Base-by-base conservation (phyloP, 208 protist species). In the Acanthamoeba sp. region DNA sequence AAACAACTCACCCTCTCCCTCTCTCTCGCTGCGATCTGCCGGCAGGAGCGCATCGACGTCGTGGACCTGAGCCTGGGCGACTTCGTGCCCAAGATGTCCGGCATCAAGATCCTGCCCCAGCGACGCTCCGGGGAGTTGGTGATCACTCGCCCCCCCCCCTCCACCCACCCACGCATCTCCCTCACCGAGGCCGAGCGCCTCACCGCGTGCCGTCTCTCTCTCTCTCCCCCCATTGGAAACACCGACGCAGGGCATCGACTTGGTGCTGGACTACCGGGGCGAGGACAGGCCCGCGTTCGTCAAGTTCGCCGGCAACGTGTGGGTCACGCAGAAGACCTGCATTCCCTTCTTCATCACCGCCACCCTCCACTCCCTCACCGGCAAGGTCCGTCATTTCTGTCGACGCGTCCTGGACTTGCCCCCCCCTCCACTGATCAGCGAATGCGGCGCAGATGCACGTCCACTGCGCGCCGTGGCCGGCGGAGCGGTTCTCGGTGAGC, bases 401-500 rank as follows among this genome's bases (percentile, higher is more conserved):
- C 48, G 10, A 6, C 48, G 6, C 48, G 48, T 55, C 48, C 16
- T 55, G 48, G 48, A 55, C 48, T 55, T 62, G 55, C 55, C 2
- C 55, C 27, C 29, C 18, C 9, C 62, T 69, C 20, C 50, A 57
- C 22, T 57, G 42, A 48, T 20, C 1, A 22, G 50, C 18, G 50
- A 22, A 20, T 22, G 50, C 50, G 18, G 50, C 50, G 50, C 22
- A 88, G 80, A 64, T 88, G 80, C 80, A 88, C 50, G 16, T 88
- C 18, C 80, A 88, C 29, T 88, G 80, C n/a, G 45, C 80, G 20
- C 80, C 80, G 80, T 88, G 80, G 80, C 80, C 80, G 14, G 80
- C 80, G n/a, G 80, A 88, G 45, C 80, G 80, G 10, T 62, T 88
- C 29, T 88, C 80, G 40, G 12, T 88, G n/a, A 88, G 80, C 80